These are phyloP conservation scores for Neurospora cerealis DNA, from an alignment of 495 filamentous ascomycete genomes.

Conservation along the genomic window DNA sequence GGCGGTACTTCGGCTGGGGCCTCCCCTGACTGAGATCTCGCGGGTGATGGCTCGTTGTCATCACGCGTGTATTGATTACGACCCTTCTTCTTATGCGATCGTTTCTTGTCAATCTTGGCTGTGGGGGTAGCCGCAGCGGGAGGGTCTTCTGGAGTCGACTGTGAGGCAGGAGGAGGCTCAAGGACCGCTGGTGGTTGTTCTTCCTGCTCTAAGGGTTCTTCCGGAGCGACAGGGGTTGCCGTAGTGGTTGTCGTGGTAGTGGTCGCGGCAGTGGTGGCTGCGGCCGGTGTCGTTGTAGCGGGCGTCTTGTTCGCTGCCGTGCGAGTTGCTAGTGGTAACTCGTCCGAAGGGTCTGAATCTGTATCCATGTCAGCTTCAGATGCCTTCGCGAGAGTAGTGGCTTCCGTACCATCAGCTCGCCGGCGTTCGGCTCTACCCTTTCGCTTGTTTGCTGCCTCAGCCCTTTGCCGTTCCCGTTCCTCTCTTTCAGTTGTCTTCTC, in stretches of 20 bases:
- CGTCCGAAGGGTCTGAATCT: constrained; percentile 55
- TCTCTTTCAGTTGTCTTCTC: constrained; percentile 56
- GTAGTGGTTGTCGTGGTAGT: constrained; percentile 3
- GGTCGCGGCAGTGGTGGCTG: constrained; percentile 10
- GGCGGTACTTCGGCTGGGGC: not conserved
- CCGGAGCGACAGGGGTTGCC: not conserved
- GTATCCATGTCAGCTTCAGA: constrained; percentile 22
- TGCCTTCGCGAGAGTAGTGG: constrained; percentile 10
- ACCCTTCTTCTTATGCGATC: constrained; percentile 59
- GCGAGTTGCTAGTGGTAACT: constrained; percentile 40
- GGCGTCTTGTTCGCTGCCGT: constrained; percentile 22
- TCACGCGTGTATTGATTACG: constrained; percentile 84
- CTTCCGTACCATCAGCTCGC: constrained; percentile 60
- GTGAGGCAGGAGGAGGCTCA: constrained; percentile 13
- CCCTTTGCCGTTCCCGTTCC: constrained; percentile 56
- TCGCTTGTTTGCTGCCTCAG: constrained; percentile 61
- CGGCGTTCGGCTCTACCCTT: constrained; percentile 66
- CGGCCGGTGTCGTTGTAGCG: constrained; percentile 5
- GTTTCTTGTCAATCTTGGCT: constrained; percentile 28
- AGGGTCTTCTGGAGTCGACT: constrained; percentile 45
- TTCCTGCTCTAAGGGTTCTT: constrained; percentile 23
- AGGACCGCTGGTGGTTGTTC: constrained; percentile 8
- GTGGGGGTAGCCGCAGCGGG: constrained; percentile 27
- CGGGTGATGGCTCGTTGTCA: constrained; percentile 55
- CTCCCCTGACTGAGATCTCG: constrained; percentile 58